phyloP scores from a whole-genome alignment of 2,329 filamentous ascomycete species.

The Colletotrichum shisoi region DNA sequence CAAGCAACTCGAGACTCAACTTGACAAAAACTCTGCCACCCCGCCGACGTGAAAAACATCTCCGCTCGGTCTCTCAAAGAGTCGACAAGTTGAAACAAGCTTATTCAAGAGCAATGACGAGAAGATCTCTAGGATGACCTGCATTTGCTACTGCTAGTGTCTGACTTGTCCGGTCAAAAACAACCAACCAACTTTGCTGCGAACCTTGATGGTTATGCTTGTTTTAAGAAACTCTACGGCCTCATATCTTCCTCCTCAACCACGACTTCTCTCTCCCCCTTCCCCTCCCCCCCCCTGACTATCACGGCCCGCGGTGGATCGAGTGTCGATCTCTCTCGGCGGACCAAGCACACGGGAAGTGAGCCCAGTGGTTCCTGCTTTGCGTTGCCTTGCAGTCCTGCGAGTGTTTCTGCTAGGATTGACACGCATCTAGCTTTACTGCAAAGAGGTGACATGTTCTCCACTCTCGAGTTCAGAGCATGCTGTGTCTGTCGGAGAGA shows the following conservation, averaged over 20 bases:
- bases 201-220: conserved; percentile 21
- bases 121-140: neutral
- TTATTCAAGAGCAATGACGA: neutral
- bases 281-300: neutral
- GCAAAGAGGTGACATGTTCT: neutral
- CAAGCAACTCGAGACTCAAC: too few relatives aligned
- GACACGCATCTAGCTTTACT: neutral
- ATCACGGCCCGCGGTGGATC: neutral
- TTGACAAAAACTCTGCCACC: too few relatives aligned
- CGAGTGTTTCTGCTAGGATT: neutral
- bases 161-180: neutral
- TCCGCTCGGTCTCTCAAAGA: too few relatives aligned
- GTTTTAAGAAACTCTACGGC: neutral
- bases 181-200: neutral
- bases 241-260: neutral
- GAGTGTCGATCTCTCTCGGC: neutral
- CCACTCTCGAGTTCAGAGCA: neutral
- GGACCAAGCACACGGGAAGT: neutral
- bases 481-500: neutral
- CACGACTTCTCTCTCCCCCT: neutral
- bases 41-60: neutral
- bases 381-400: neutral
- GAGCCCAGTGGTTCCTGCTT: neutral
- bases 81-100: neutral
- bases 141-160: neutral